Percentiles rank a stretch among this genome's conserved stretches.
Conservation (phyloP, 1,284 basidiomycete species). For the Ceratobasidium sp. region DNA sequence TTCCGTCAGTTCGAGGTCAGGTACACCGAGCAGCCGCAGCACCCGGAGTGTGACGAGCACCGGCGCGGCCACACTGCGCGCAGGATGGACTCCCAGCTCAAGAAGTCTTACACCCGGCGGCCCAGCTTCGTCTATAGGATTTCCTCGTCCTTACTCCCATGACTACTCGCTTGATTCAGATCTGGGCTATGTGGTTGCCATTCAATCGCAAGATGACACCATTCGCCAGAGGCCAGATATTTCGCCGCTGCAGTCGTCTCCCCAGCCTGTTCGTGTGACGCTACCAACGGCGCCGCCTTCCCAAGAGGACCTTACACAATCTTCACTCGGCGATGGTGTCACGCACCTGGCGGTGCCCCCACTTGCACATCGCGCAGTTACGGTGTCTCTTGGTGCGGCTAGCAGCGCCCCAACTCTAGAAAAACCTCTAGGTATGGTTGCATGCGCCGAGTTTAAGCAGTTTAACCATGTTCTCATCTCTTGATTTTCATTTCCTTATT, state of each 20-base stretch:
- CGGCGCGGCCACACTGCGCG: constrained; percentile 23
- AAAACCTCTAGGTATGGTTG: too few species aligned
- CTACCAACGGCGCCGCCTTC: not conserved
- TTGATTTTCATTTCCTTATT: not conserved
- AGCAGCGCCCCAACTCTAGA: too few species aligned
- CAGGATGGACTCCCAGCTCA: not conserved
- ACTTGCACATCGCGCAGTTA: not conserved
- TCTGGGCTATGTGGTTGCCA: constrained; percentile 28
- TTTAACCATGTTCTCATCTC: not conserved
- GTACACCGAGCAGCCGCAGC: constrained; percentile 25
- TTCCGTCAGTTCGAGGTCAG: constrained; percentile 7
- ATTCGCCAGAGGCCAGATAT: constrained; percentile 7
- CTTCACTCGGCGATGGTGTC: not conserved
- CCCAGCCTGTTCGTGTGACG: not conserved
- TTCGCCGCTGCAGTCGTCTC: not conserved
- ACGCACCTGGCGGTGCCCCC: not conserved
- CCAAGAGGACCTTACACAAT: not conserved
- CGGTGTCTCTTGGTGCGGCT: too few species aligned
- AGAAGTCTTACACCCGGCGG: not conserved
- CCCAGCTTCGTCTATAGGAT: not conserved
- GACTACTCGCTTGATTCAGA: constrained; percentile 23
- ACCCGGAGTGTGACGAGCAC: constrained; percentile 22
- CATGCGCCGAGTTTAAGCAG: too few species aligned
- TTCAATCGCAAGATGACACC: constrained; percentile 18
- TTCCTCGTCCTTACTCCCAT: constrained; percentile 18